Percentiles rank a stretch among this genome's conserved stretches.
Evolutionary conservation across 2,329 filamentous ascomycete species (phyloP).

Genomic region (Lasiodiplodia sp.): DNA sequence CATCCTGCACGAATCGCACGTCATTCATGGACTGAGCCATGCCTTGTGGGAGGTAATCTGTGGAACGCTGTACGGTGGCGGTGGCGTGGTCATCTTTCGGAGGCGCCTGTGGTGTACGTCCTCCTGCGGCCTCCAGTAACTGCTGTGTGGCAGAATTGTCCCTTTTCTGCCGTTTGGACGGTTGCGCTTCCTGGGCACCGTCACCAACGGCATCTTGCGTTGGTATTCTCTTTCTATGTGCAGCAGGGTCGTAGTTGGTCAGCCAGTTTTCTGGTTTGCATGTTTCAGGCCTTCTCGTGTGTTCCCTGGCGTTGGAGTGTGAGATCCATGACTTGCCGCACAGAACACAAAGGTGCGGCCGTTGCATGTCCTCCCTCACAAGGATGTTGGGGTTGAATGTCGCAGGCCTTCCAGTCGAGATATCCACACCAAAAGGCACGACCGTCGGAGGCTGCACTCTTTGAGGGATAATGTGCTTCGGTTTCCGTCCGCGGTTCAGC

Average conservation of each 20-base stretch:
- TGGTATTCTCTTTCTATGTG: constrained; percentile 9
- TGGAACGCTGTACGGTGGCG: background rate
- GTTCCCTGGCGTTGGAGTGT: constrained; percentile 1
- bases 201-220: background rate
- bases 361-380: constrained; percentile 6
- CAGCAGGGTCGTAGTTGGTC: background rate
- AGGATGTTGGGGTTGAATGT: constrained; percentile 5
- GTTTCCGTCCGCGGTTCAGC: background rate
- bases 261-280: constrained; percentile 6
- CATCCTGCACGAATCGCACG: background rate
- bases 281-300: background rate
- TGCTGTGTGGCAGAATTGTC: background rate
- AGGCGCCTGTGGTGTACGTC: background rate
- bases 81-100: background rate
- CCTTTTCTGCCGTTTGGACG: constrained; percentile 1
- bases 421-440: background rate
- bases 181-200: background rate
- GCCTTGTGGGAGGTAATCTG: background rate
- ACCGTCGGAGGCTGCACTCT: background rate
- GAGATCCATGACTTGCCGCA: constrained; percentile 12
- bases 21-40: background rate
- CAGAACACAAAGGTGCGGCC: constrained; percentile 1
- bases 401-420: background rate
- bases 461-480: background rate
- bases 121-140: background rate